Conservation (phyloP, 73 alveolate species). For the Durusdinium trenchii region DNA sequence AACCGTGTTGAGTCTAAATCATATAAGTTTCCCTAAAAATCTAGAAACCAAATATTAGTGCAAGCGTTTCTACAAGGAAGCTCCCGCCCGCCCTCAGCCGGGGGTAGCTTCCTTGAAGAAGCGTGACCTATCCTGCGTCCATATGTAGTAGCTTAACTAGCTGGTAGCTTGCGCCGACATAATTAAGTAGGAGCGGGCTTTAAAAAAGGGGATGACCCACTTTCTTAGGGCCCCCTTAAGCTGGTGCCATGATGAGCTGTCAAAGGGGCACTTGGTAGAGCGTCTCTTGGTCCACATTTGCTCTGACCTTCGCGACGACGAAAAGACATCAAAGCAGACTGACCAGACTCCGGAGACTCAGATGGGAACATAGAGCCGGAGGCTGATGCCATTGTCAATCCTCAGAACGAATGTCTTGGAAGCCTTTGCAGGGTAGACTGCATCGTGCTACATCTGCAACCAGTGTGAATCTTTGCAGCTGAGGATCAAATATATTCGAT, state of each 20-base stretch:
- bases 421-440: no score
- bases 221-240: no score
- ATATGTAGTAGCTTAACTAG: no score
- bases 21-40: background rate
- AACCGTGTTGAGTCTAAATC: background rate
- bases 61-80: no score
- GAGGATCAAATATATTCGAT: slow-evolving; percentile 57
- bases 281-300: slow-evolving; percentile 64
- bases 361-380: slow-evolving; percentile 52
- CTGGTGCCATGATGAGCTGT: no score
- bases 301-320: slow-evolving; percentile 32
- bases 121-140: no score
- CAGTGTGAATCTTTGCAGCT: background rate
- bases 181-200: no score
- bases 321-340: background rate
- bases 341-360: background rate
- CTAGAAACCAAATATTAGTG: background rate
- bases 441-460: no score
- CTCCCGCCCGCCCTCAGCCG: no score
- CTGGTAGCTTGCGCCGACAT: no score
- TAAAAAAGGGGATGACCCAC: no score
- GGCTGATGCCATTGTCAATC: slow-evolving; percentile 85
- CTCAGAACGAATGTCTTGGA: background rate
- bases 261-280: slow-evolving; percentile 68
- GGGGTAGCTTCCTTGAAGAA: no score